These are phyloP conservation scores for Teratosphaeria destructans DNA, from an alignment of 2,329 filamentous ascomycete species.

Conservation along the genomic window DNA sequence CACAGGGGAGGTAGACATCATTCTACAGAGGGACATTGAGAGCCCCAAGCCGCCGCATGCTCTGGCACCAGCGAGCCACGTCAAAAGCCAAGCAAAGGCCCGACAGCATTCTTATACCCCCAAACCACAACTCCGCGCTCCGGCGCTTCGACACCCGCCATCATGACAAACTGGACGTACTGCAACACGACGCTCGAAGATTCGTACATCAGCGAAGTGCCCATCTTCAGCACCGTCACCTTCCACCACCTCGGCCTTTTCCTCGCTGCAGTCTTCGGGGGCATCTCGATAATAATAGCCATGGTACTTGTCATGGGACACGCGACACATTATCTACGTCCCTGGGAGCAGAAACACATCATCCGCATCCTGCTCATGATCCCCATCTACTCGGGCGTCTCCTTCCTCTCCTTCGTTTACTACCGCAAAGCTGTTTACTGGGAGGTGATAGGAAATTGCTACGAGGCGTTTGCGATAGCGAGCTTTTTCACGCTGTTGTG, in stretches of 20 bases:
- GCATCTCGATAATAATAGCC: constrained; percentile 41
- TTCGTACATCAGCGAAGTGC: constrained; percentile 36
- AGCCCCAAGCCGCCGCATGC: not conserved
- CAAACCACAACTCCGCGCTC: not conserved
- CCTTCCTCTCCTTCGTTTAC: constrained; percentile 62
- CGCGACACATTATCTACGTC: constrained; percentile 25
- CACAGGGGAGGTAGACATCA: not conserved
- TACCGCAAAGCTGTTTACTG: constrained; percentile 75
- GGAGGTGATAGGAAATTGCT: constrained; percentile 70
- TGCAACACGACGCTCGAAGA: constrained; percentile 44
- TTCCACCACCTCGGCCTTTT: constrained; percentile 49
- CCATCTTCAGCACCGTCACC: constrained; percentile 43
- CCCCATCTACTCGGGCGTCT: constrained; percentile 54
- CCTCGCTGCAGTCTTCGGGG: constrained; percentile 42
- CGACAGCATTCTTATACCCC: not conserved
- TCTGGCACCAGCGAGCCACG: not conserved
- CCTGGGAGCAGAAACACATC: constrained; percentile 25
- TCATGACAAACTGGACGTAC: constrained; percentile 10
- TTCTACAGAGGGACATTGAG: not conserved
- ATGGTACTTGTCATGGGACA: constrained; percentile 47
- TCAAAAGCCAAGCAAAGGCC: not conserved
- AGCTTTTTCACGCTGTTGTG: constrained; percentile 79
- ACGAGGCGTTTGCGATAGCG: constrained; percentile 80
- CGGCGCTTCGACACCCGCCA: not conserved
- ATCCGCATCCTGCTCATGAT: constrained; percentile 25